Base-by-base conservation (phyloP, 305 asterid species). In the Caryopteris hybrid region DNA sequence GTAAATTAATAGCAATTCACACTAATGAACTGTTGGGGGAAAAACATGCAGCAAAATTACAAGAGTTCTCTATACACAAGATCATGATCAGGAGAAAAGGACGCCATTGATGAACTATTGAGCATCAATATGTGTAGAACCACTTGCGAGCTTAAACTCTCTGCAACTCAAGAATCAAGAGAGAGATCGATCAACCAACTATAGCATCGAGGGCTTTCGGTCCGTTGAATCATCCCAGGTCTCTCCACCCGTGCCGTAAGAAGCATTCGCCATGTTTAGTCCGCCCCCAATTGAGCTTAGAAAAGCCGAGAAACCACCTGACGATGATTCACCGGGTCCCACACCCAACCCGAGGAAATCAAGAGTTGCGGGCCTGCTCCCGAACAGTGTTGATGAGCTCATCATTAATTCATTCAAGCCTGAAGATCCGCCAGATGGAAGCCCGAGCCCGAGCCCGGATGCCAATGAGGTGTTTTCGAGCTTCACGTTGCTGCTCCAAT, bases 271-370 rank as follows among this genome's bases (percentile, higher is more conserved):
- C 54, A 80, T 69, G 39, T 57, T 71, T 9, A 70, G 61, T 10
- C 69, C 78, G 42, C 74, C 76, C 0, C 74, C 74, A 5, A 78
- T 74, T 3, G 91, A 81, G 72, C 74, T 76, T 18, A 85, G 52
- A 21, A 85, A 81, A 2, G 86, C 80, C 13, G 88, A 77, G 41
- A 78, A 76, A 0, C 84, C 83, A 11, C 67, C 71, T 0, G 89
- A 39, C 0, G 79, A 41, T 11, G 78, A 41, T 18, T 68, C 91
- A 4, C 75, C 60, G 0, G 36, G 76, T 2, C 72, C 80, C 79
- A 74, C 54, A 70, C 95, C 85, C 3, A 85, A 63, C 4, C 95
- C 95, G 0, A 87, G 89, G 57, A 87, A 83, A 75, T 87, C 95
- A 3, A 87, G 80, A 2, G 91, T 87, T 0, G 86, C 63, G 3